These are phyloP conservation scores for Oidium heveae DNA, from an alignment of 2,329 filamentous ascomycete species.

Conservation along the genomic window DNA sequence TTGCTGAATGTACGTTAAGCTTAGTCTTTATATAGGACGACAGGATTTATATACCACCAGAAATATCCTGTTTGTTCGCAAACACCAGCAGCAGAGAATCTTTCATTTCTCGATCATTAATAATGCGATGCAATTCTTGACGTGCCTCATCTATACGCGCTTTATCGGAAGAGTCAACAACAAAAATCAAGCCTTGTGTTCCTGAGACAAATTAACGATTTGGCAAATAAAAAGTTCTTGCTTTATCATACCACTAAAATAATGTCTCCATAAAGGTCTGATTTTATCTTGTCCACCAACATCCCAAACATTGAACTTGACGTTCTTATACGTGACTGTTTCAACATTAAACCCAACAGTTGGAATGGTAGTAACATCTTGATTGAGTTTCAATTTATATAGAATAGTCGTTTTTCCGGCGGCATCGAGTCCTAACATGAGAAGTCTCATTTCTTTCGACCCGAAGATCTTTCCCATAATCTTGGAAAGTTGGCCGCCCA, in stretches of 20 bases:
- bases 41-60: slow-evolving; percentile 32
- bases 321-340: slow-evolving; percentile 96
- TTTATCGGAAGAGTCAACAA: slow-evolving; percentile 86
- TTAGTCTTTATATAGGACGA: neutral
- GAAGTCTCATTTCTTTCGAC: slow-evolving; percentile 94
- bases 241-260: slow-evolving; percentile 46
- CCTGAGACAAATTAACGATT: slow-evolving; percentile 22
- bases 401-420: slow-evolving; percentile 98
- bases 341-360: slow-evolving; percentile 99
- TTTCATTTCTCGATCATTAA: slow-evolving; percentile 95
- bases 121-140: slow-evolving; percentile 85
- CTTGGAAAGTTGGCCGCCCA: slow-evolving; percentile 87
- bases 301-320: slow-evolving; percentile 99
- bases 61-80: slow-evolving; percentile 95
- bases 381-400: slow-evolving; percentile 95
- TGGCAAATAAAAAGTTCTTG: neutral
- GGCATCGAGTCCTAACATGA: slow-evolving; percentile 94
- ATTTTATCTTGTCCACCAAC: slow-evolving; percentile 99
- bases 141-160: slow-evolving; percentile 79
- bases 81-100: slow-evolving; percentile 86
- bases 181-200: slow-evolving; percentile 95
- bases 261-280: slow-evolving; percentile 87
- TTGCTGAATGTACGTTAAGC: slow-evolving; percentile 23
- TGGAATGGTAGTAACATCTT: slow-evolving; percentile 94
- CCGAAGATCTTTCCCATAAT: slow-evolving; percentile 98